A percentile compares a stretch with the other conserved stretches of the same genome.
phyloP scores from a whole-genome alignment of 805 yeast genomes.

The Metschnikowia dekortorum region DNA sequence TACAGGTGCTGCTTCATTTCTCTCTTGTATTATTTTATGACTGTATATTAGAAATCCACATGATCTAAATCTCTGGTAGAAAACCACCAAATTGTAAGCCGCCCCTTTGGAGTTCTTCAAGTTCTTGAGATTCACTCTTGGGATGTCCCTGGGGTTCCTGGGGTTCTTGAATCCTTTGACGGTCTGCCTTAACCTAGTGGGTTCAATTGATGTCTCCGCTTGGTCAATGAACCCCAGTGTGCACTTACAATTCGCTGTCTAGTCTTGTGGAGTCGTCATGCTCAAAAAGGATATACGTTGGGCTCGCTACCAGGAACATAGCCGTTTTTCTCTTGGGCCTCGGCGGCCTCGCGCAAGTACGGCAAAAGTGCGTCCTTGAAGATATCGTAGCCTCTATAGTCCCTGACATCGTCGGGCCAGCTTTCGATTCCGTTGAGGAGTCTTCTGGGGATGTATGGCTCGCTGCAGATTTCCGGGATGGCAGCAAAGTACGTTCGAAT shows the following conservation, averaged over 20 bases:
- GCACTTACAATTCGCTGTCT: no score
- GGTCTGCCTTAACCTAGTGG: no score
- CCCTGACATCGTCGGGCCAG: slow-evolving; percentile 58
- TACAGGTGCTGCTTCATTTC: slow-evolving; percentile 17
- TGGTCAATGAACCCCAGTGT: no score
- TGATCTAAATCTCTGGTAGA: neutral
- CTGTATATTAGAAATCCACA: slow-evolving; percentile 17
- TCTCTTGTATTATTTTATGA: slow-evolving; percentile 17
- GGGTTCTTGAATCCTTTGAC: no score
- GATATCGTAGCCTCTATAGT: slow-evolving; percentile 54
- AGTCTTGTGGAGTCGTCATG: no score
- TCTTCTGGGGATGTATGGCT: slow-evolving; percentile 59
- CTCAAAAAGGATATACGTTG: slow-evolving; percentile 35
- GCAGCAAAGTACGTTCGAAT: slow-evolving; percentile 62
- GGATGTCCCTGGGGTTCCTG: no score
- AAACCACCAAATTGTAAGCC: no score
- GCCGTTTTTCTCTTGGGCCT: slow-evolving; percentile 46
- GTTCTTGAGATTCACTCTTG: no score
- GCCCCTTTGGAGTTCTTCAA: no score
- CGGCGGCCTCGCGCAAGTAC: slow-evolving; percentile 45
- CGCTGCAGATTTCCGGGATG: slow-evolving; percentile 47
- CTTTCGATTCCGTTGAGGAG: slow-evolving; percentile 53
- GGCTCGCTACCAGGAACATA: slow-evolving; percentile 37
- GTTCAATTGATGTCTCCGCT: no score
- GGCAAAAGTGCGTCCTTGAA: slow-evolving; percentile 53